Percentiles rank a stretch among this genome's conserved stretches.
Conservation (phyloP, 2,329 filamentous ascomycete genomes). For the Falciphora oryzae region DNA sequence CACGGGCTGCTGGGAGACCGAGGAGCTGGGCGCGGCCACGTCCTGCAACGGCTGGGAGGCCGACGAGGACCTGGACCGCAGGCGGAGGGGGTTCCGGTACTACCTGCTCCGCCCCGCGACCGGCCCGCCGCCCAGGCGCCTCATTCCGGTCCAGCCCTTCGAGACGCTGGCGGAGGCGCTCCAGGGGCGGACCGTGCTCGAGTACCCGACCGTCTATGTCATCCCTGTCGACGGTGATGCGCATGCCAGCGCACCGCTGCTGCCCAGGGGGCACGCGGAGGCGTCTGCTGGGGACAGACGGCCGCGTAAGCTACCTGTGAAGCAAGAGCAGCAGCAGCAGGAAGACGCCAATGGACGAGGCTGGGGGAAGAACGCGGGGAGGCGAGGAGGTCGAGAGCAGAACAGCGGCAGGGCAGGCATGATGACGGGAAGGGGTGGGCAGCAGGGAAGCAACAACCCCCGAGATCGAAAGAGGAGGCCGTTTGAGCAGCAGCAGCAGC, state of each 20-base stretch:
- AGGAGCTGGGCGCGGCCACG: conserved; percentile 8
- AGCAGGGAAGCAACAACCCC: background rate
- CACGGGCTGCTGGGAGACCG: conserved; percentile 20
- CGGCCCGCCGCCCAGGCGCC: conserved; percentile 15
- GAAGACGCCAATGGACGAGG: background rate
- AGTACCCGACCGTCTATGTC: conserved; percentile 67
- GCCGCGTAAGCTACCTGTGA: background rate
- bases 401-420: background rate
- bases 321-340: background rate
- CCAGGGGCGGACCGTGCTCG: conserved; percentile 53
- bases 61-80: conserved; percentile 17
- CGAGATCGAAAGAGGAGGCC: background rate
- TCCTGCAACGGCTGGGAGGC: conserved; percentile 11
- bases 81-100: conserved; percentile 19
- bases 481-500: background rate
- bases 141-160: conserved; percentile 49
- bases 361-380: background rate
- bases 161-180: conserved; percentile 48
- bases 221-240: conserved; percentile 29
- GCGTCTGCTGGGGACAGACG: conserved; percentile 13
- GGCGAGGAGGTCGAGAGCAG: background rate
- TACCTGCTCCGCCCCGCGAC: conserved; percentile 21
- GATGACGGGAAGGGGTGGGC: background rate
- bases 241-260: background rate
- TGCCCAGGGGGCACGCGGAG: conserved; percentile 20